A percentile compares a stretch with the other conserved stretches of the same genome.
Conservation (phyloP, 768 basidiomycete species). For the Lactarius psammicola region DNA sequence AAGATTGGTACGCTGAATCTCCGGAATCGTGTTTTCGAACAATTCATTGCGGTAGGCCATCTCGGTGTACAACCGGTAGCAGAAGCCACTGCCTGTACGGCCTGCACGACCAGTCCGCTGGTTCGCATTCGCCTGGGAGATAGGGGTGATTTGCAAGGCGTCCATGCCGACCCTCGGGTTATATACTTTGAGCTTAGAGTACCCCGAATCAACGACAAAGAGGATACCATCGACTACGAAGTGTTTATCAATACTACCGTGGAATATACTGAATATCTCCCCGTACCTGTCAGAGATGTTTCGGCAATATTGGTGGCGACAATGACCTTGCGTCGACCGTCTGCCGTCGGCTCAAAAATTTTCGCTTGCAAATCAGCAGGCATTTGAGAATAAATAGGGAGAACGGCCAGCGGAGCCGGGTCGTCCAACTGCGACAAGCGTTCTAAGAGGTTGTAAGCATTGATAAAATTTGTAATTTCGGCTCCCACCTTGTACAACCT, state of each 20-base stretch:
- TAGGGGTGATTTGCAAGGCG: conserved; percentile 96
- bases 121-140: conserved; percentile 97
- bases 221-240: conserved; percentile 89
- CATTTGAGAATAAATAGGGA: conserved; percentile 99
- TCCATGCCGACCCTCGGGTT: conserved; percentile 99
- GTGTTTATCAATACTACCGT: conserved; percentile 24
- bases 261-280: not conserved
- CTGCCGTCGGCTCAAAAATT: conserved; percentile 92
- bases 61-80: conserved; percentile 96
- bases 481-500: conserved; percentile 78
- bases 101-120: conserved; percentile 96
- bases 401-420: conserved; percentile 79
- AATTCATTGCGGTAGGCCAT: conserved; percentile 96
- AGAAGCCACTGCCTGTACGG: conserved; percentile 92
- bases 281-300: conserved; percentile 86
- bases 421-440: conserved; percentile 91
- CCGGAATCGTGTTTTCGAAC: conserved; percentile 94
- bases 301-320: conserved; percentile 99
- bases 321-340: conserved; percentile 94
- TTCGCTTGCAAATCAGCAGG: conserved; percentile 98
- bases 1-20: conserved; percentile 96
- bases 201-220: conserved; percentile 95
- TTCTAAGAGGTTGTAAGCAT: conserved; percentile 49
- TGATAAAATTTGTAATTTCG: not conserved
- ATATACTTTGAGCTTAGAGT: conserved; percentile 97